phyloP scores from a whole-genome alignment of 495 filamentous ascomycete genomes.

The Saxophila tyrrhenica region DNA sequence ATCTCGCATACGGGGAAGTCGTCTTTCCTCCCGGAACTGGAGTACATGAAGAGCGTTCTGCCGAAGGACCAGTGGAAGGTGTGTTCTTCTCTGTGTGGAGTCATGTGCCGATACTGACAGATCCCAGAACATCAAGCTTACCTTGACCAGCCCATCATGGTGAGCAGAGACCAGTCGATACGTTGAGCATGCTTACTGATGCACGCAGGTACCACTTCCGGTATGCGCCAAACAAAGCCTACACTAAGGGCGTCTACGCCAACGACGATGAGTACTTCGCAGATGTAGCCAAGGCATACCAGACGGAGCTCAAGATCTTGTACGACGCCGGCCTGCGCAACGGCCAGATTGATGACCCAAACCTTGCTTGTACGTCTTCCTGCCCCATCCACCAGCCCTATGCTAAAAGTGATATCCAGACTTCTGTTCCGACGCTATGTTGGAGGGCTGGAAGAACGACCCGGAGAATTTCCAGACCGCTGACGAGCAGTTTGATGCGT shows the following conservation, averaged over 20 bases:
- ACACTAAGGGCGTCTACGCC: constrained; percentile 24
- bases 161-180: neutral
- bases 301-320: constrained; percentile 24
- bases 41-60: constrained; percentile 27
- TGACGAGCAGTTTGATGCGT: constrained; percentile 58
- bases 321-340: constrained; percentile 20
- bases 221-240: constrained; percentile 23
- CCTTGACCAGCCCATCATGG: constrained; percentile 27
- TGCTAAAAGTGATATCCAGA: constrained; percentile 20
- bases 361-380: constrained; percentile 18
- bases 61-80: constrained; percentile 25
- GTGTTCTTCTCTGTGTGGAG: neutral
- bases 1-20: constrained; percentile 26
- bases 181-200: neutral
- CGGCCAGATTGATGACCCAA: constrained; percentile 25
- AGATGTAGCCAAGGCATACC: constrained; percentile 29
- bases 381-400: neutral
- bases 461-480: constrained; percentile 43
- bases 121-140: constrained; percentile 25
- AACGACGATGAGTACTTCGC: constrained; percentile 30
- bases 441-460: constrained; percentile 48
- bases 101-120: neutral
- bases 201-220: constrained; percentile 31
- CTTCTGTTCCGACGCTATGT: constrained; percentile 54
- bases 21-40: constrained; percentile 24